A percentile compares a stretch with the other conserved stretches of the same genome.
phyloP scores from a whole-genome alignment of 441 rosid genomes.

The Adansonia grandidieri region DNA sequence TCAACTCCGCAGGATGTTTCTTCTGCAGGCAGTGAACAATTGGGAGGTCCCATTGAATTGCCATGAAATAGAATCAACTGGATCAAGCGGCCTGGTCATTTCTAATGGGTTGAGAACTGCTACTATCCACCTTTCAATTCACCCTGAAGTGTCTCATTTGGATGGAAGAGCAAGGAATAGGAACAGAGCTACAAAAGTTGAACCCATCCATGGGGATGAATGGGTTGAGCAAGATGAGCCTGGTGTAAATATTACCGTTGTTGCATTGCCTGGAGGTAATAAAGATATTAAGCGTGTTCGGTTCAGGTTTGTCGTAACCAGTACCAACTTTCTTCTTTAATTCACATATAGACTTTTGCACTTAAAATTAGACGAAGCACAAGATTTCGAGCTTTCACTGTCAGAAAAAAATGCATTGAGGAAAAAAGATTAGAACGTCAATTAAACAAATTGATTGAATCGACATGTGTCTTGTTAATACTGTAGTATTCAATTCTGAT shows the following conservation, averaged over 20 bases:
- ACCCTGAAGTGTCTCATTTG: slow-evolving; percentile 33
- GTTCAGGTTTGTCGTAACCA: slow-evolving; percentile 50
- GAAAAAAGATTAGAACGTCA: slow-evolving; percentile 3
- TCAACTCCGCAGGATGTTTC: slow-evolving; percentile 41
- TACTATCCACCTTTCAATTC: slow-evolving; percentile 35
- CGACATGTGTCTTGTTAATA: not conserved
- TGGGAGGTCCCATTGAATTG: slow-evolving; percentile 34
- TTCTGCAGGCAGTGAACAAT: slow-evolving; percentile 40
- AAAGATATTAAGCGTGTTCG: slow-evolving; percentile 67
- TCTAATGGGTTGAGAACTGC: slow-evolving; percentile 41
- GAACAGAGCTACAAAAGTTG: slow-evolving; percentile 42
- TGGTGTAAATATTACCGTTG: slow-evolving; percentile 58
- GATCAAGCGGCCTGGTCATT: slow-evolving; percentile 32
- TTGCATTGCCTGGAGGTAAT: slow-evolving; percentile 55
- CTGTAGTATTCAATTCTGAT: not conserved
- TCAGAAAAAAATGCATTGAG: slow-evolving; percentile 7
- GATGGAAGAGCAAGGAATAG: slow-evolving; percentile 44
- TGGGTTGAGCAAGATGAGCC: slow-evolving; percentile 72
- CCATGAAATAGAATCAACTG: slow-evolving; percentile 45
- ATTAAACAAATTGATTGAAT: slow-evolving; percentile 10
- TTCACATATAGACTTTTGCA: not conserved
- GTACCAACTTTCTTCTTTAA: slow-evolving; percentile 18
- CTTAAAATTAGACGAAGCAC: not conserved
- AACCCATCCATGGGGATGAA: slow-evolving; percentile 46
- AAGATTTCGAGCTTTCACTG: not conserved